These are phyloP conservation scores for Alternaria dauci DNA, from an alignment of 2,329 filamentous ascomycete genomes.

Conservation along the genomic window DNA sequence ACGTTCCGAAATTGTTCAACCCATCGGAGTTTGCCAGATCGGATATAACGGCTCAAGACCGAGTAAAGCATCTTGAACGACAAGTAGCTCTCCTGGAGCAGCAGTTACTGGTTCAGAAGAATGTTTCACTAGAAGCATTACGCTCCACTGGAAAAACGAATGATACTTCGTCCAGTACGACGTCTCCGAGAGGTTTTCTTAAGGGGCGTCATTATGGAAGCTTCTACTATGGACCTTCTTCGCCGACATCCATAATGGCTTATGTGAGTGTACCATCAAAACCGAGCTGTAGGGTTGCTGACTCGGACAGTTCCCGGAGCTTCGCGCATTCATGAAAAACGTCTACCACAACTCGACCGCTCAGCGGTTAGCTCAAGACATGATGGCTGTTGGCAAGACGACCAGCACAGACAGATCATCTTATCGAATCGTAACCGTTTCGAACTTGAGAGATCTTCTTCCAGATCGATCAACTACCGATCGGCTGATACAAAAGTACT, in stretches of 20 bases:
- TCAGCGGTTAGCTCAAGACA: slow-evolving; percentile 31
- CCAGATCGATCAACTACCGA: slow-evolving; percentile 50
- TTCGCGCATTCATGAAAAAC: slow-evolving; percentile 36
- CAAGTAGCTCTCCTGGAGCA: neutral
- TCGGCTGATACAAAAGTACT: slow-evolving; percentile 55
- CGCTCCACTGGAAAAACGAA: neutral
- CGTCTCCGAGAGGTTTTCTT: slow-evolving; percentile 21
- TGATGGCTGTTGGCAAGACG: slow-evolving; percentile 30
- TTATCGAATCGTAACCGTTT: slow-evolving; percentile 17
- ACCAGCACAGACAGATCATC: slow-evolving; percentile 7
- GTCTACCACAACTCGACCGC: slow-evolving; percentile 33
- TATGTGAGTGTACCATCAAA: slow-evolving; percentile 18
- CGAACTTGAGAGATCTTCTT: neutral
- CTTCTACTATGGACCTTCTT: slow-evolving; percentile 47
- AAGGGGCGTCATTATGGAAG: slow-evolving; percentile 50
- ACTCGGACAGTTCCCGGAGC: slow-evolving; percentile 42
- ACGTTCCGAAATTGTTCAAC: neutral
- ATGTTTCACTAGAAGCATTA: neutral
- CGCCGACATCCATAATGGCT: slow-evolving; percentile 38
- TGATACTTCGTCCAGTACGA: neutral
- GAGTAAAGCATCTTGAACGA: slow-evolving; percentile 12
- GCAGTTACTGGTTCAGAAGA: neutral
- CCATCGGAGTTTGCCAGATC: neutral
- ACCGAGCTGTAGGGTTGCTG: neutral
- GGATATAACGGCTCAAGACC: slow-evolving; percentile 7